Base-by-base conservation (phyloP, 2,329 filamentous ascomycete species). In the Aspergillus ochraceoroseus region DNA sequence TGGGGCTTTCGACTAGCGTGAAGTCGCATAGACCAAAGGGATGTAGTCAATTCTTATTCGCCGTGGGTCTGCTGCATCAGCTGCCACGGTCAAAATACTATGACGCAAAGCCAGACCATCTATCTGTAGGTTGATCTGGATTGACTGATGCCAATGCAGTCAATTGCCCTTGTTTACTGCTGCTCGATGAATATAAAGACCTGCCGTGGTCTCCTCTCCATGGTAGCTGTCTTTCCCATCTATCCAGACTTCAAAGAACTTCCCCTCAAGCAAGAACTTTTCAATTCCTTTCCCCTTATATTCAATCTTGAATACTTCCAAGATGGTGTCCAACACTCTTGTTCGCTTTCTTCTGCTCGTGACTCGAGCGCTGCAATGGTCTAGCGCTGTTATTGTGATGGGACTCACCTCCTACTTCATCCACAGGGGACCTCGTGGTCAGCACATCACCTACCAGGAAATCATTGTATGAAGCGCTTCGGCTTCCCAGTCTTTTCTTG, bases 381-480 rank as follows among this genome's bases (percentile, higher is more conserved):
- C 46, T 27, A 63, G 59, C 35, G 59, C 65, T 4, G 59, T 60
- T 35, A 68, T 70, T 42, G 65, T 69, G 7, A 59, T 68, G 53
- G 65, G 65, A 28, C 59, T 69, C 32, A 61, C 60, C 1, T 62
- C 59, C 8, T 66, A 62, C 51, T 67, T 69, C 46, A 57, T 70
- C 43, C 37, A 59, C 17, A 51, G 54, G 19, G 61, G 56, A 15
- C 49, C 48, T 12, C 55, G 53, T 31, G 60, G 61, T 15, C 46
- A 54, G 34, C 61, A 66, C 45, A 40, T 65, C 32, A 66, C 60
- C 44, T 70, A 60, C 51, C 51, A 62, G 41, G 58, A 65, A 41
- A 56, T 66, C 45, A 68, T 70, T 49, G 64, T 67, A 57, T 15
- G 64, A n/a, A n/a, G n/a, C n/a, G n/a, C n/a, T n/a, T n/a, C n/a